These are phyloP conservation scores for Dioscorea zingiberensis DNA, from an alignment of 106 monocot genomes.

Conservation along the genomic window DNA sequence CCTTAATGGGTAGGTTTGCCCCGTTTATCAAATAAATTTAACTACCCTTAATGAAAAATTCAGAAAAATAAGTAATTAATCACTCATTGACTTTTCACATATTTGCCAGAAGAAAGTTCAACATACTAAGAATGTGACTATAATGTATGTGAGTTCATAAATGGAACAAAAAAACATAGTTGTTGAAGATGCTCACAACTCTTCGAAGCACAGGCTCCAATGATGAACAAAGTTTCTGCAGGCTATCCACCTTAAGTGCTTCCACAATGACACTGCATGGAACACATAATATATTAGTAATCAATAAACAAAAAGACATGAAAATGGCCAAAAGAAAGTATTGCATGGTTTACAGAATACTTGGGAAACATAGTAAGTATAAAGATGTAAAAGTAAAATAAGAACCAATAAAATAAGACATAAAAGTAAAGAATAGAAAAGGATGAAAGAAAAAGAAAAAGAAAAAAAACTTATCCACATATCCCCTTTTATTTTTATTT, in stretches of 20 bases:
- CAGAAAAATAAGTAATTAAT: not conserved
- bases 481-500: not conserved
- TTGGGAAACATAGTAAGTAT: not conserved
- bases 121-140: not conserved
- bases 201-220: constrained; percentile 50
- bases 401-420: not conserved
- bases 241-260: constrained; percentile 49
- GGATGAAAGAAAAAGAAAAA: too few relatives aligned
- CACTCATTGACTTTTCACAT: not conserved
- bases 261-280: constrained; percentile 44
- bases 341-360: not conserved
- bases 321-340: not conserved
- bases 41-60: not conserved
- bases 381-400: not conserved
- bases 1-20: not conserved
- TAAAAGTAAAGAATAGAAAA: too few relatives aligned
- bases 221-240: constrained; percentile 46
- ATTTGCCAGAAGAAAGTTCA: not conserved
- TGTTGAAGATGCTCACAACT: constrained; percentile 28
- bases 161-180: not conserved
- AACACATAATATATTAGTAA: not conserved
- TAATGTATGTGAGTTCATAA: not conserved
- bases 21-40: not conserved
- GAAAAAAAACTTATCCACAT: not conserved
- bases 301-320: not conserved